These are phyloP conservation scores for Blastocystis sp. DNA, from an alignment of 352 stramenopile species.

Conservation along the genomic window DNA sequence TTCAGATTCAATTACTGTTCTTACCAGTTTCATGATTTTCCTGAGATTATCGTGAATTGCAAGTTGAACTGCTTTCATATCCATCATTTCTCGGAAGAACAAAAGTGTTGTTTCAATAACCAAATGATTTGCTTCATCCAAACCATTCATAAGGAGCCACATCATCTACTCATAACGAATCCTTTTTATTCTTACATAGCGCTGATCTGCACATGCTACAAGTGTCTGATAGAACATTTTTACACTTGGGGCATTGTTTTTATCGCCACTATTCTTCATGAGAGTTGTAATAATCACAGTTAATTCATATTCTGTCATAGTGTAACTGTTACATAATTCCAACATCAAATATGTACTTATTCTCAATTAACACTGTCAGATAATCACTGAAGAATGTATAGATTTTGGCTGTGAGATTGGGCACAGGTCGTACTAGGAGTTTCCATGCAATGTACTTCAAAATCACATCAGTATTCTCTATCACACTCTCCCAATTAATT, in stretches of 20 bases:
- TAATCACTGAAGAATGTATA: slow-evolving; percentile 12
- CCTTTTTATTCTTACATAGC: not conserved
- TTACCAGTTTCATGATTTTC: not conserved
- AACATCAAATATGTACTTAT: not conserved
- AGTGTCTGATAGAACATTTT: slow-evolving; percentile 36
- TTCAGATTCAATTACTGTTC: not conserved
- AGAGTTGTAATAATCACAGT: slow-evolving; percentile 6
- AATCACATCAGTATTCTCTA: not conserved
- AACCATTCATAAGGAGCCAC: not conserved
- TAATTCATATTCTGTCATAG: slow-evolving; percentile 2
- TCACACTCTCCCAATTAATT: not conserved
- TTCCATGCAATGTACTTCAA: slow-evolving; percentile 3
- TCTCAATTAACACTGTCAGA: not conserved
- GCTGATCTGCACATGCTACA: slow-evolving; percentile 1
- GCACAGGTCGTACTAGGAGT: not conserved
- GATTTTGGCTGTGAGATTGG: not conserved
- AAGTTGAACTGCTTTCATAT: not conserved
- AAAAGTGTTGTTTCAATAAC: not conserved
- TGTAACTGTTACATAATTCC: not conserved
- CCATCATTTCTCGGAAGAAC: slow-evolving; percentile 44
- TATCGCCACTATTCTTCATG: not conserved
- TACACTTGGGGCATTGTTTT: not conserved
- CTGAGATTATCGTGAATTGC: not conserved
- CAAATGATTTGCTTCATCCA: not conserved
- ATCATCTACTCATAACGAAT: not conserved